Conservation (phyloP, 768 basidiomycete genomes). For the Podaxis rugospora region DNA sequence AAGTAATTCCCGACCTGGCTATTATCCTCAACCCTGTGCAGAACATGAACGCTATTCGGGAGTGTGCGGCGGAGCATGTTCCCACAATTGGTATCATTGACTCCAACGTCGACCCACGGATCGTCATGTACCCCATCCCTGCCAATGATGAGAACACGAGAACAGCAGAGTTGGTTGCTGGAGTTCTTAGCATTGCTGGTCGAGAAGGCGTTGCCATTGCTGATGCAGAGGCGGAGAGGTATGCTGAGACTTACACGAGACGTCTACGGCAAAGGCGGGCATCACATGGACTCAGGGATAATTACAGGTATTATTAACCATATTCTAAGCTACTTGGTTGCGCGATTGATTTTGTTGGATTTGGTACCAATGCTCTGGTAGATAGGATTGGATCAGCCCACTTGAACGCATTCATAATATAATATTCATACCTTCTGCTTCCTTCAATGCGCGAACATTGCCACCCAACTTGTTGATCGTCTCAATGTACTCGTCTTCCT, state of each 20-base stretch:
- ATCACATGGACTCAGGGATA: constrained; percentile 14
- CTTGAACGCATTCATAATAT: neutral
- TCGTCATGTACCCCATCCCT: constrained; percentile 97
- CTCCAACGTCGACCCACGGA: constrained; percentile 91
- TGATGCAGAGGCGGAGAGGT: constrained; percentile 22
- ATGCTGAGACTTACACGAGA: constrained; percentile 25
- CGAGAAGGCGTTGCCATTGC: constrained; percentile 62
- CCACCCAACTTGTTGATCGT: constrained; percentile 92
- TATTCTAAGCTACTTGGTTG: constrained; percentile 19
- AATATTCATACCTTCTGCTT: constrained; percentile 70
- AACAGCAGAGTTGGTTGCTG: constrained; percentile 86
- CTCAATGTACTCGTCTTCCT: constrained; percentile 96
- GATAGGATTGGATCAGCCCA: constrained; percentile 15
- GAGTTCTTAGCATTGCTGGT: constrained; percentile 85
- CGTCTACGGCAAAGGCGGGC: constrained; percentile 17
- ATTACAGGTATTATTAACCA: constrained; percentile 14
- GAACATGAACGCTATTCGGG: constrained; percentile 82
- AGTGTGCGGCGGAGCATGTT: constrained; percentile 85
- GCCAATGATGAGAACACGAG: constrained; percentile 95
- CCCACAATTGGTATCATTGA: constrained; percentile 95
- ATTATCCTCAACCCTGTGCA: constrained; percentile 87
- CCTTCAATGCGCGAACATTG: constrained; percentile 80
- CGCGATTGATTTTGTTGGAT: constrained; percentile 45
- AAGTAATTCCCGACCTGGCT: constrained; percentile 79
- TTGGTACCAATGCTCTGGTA: constrained; percentile 65